A percentile compares a stretch with the other conserved stretches of the same genome.
Evolutionary conservation across 257 asterid genomes (phyloP).

Genomic region (Solanum neorickii): DNA sequence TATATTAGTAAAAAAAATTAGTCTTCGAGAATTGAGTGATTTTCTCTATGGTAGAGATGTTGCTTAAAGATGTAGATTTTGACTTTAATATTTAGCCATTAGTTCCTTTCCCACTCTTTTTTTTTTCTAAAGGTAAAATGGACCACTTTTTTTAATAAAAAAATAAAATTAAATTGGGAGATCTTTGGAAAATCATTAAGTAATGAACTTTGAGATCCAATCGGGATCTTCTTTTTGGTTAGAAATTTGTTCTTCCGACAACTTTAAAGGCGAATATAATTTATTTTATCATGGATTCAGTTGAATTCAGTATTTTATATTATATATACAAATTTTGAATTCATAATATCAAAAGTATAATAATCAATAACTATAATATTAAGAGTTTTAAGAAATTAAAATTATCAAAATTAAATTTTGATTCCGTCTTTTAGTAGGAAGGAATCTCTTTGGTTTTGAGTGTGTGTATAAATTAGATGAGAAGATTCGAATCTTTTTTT

Average conservation of each 20-base stretch:
- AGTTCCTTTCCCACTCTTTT: not conserved
- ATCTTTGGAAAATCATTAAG: not conserved
- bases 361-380: not conserved
- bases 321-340: not conserved
- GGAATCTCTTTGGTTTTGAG: not conserved
- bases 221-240: not conserved
- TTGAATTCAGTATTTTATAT: not conserved
- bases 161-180: not conserved
- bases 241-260: not conserved
- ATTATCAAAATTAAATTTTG: not conserved
- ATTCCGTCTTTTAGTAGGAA: not conserved
- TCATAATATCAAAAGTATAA: not conserved
- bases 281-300: not conserved
- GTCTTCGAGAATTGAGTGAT: not conserved
- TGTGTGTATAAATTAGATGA: not conserved
- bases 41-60: not conserved
- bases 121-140: not conserved
- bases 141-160: not conserved
- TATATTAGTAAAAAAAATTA: not conserved
- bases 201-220: not conserved
- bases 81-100: not conserved
- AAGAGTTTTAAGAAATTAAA: not conserved
- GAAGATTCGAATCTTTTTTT: not conserved
- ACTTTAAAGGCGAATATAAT: not conserved
- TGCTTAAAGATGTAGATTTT: not conserved